phyloP scores from a whole-genome alignment of 495 filamentous ascomycete genomes.

The Aspergillus carlsbadensis region DNA sequence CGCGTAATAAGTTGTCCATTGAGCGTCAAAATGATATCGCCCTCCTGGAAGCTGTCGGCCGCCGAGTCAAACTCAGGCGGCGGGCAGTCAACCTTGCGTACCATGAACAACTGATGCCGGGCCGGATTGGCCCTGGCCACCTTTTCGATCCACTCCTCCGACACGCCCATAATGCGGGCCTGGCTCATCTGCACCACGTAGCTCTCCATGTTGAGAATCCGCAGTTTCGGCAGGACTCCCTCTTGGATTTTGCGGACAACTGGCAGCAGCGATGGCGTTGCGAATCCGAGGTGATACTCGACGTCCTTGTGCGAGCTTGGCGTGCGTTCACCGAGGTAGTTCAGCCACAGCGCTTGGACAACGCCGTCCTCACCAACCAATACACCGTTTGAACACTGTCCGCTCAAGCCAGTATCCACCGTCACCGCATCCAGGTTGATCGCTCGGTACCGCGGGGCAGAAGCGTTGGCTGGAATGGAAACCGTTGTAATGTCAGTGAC shows the following conservation, averaged over 20 bases:
- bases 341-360: constrained; percentile 93
- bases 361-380: constrained; percentile 86
- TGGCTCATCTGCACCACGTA: constrained; percentile 96
- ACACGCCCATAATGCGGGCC: constrained; percentile 96
- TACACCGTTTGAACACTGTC: constrained; percentile 93
- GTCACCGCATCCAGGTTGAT: constrained; percentile 98
- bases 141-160: constrained; percentile 90
- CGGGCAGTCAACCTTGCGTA: constrained; percentile 84
- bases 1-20: constrained; percentile 91
- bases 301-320: constrained; percentile 79
- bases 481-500: constrained; percentile 98
- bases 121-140: constrained; percentile 83
- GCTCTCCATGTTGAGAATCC: constrained; percentile 91
- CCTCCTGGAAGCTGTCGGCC: constrained; percentile 66
- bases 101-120: constrained; percentile 96
- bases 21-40: constrained; percentile 88
- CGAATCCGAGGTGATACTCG: constrained; percentile 93
- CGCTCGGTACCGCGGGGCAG: constrained; percentile 89
- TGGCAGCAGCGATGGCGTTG: constrained; percentile 83
- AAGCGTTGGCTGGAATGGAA: constrained; percentile 87
- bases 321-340: constrained; percentile 88
- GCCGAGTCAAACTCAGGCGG: constrained; percentile 44
- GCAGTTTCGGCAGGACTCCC: constrained; percentile 72
- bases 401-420: constrained; percentile 86
- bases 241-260: constrained; percentile 81